Percentiles rank a stretch among this genome's conserved stretches.
phyloP scores from a whole-genome alignment of 2,329 filamentous ascomycete genomes.

The Didymella pinodella region DNA sequence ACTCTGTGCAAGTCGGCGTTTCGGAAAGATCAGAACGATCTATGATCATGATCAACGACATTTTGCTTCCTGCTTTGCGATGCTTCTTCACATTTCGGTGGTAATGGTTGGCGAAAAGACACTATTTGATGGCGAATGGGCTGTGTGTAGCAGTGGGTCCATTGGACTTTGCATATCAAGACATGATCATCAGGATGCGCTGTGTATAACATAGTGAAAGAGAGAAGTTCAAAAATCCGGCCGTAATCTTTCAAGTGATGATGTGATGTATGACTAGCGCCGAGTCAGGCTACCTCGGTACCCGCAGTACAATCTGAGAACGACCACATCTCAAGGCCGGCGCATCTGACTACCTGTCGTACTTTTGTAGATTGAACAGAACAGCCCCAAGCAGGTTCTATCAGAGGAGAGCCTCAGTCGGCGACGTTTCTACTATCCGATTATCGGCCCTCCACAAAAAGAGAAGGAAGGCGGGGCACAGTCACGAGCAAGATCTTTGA shows the following conservation, averaged over 20 bases:
- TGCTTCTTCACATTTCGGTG: constrained; percentile 11
- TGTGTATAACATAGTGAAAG: constrained; percentile 28
- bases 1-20: constrained; percentile 16
- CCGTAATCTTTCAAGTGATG: not conserved
- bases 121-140: constrained; percentile 19
- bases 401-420: not conserved
- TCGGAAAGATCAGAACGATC: constrained; percentile 18
- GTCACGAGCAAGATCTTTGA: not conserved
- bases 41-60: constrained; percentile 17
- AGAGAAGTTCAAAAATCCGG: not conserved
- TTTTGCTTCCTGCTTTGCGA: constrained; percentile 9
- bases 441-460: not conserved
- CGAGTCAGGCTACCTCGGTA: constrained; percentile 11
- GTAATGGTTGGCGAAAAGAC: constrained; percentile 24
- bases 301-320: constrained; percentile 6
- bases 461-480: constrained; percentile 15
- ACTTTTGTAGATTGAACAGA: no score
- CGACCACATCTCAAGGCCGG: not conserved
- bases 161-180: constrained; percentile 27
- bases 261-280: constrained; percentile 13
- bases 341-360: not conserved
- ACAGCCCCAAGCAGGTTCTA: no score
- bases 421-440: not conserved
- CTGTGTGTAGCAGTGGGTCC: constrained; percentile 20
- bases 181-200: constrained; percentile 24